These are phyloP conservation scores for Russula olivacea DNA, from an alignment of 768 basidiomycete genomes.

Conservation along the genomic window DNA sequence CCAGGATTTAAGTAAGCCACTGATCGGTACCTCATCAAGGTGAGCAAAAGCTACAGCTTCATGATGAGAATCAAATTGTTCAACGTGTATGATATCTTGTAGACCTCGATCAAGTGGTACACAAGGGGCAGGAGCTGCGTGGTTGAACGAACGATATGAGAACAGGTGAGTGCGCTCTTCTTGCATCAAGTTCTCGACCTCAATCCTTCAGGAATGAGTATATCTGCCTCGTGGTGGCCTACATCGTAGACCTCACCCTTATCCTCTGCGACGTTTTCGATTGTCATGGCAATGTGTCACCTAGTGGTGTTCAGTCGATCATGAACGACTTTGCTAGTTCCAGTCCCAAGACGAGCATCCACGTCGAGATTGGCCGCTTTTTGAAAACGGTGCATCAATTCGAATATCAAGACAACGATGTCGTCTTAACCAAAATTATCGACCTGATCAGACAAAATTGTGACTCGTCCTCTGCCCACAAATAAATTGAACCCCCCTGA, in stretches of 20 bases:
- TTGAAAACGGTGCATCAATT: neutral
- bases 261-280: neutral
- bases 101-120: neutral
- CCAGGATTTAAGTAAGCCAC: neutral
- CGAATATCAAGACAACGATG: neutral
- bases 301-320: neutral
- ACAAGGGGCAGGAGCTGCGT: neutral
- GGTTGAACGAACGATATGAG: neutral
- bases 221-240: slow-evolving; percentile 4
- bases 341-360: neutral
- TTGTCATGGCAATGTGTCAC: neutral
- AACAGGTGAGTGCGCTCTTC: neutral
- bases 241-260: slow-evolving; percentile 11
- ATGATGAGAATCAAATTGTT: neutral
- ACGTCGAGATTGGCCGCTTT: neutral
- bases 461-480: neutral
- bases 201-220: neutral
- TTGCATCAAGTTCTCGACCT: neutral
- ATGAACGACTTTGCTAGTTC: neutral
- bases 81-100: neutral
- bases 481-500: neutral
- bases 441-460: neutral
- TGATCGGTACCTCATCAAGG: neutral
- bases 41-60: neutral
- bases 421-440: neutral